Conservation (phyloP, 140 eudicot genomes). For the Ambrosia hybrid region DNA sequence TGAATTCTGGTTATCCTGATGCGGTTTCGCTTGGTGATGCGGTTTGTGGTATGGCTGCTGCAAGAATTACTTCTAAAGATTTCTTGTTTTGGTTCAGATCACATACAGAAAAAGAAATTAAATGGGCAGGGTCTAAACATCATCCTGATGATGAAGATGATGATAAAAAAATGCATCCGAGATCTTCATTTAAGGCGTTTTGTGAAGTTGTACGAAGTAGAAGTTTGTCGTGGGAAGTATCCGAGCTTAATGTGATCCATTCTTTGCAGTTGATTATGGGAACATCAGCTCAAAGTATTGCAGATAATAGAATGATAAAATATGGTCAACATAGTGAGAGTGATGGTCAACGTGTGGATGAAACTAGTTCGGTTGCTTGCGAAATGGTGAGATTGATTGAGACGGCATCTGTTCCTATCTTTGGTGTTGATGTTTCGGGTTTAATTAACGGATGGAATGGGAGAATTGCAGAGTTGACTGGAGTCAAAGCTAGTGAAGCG, state of each 20-base stretch:
- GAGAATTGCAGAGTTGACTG: constrained; percentile 59
- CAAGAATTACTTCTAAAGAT: constrained; percentile 43
- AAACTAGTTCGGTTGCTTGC: constrained; percentile 53
- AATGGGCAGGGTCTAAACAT: constrained; percentile 80
- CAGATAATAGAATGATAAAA: constrained; percentile 24
- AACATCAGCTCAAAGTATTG: constrained; percentile 40
- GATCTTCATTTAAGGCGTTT: constrained; percentile 63
- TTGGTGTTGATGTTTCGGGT: constrained; percentile 57
- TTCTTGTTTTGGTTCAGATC: constrained; percentile 78
- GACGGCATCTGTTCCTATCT: constrained; percentile 64
- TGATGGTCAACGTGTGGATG: constrained; percentile 30
- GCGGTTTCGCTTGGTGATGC: constrained; percentile 60
- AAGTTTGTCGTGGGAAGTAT: constrained; percentile 63
- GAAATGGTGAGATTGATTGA: constrained; percentile 77
- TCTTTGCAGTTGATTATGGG: constrained; percentile 72
- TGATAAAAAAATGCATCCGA: constrained; percentile 54
- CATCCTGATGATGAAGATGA: constrained; percentile 57
- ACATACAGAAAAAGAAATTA: constrained; percentile 51
- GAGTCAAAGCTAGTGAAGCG: constrained; percentile 51
- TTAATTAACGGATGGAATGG: constrained; percentile 70
- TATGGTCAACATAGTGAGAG: constrained; percentile 30
- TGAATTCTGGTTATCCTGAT: constrained; percentile 54
- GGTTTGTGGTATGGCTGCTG: constrained; percentile 77
- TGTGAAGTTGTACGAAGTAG: constrained; percentile 55
- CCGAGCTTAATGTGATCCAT: constrained; percentile 70